Conservation (phyloP, 1,284 basidiomycete genomes). For the Trichosporon coremiiforme region DNA sequence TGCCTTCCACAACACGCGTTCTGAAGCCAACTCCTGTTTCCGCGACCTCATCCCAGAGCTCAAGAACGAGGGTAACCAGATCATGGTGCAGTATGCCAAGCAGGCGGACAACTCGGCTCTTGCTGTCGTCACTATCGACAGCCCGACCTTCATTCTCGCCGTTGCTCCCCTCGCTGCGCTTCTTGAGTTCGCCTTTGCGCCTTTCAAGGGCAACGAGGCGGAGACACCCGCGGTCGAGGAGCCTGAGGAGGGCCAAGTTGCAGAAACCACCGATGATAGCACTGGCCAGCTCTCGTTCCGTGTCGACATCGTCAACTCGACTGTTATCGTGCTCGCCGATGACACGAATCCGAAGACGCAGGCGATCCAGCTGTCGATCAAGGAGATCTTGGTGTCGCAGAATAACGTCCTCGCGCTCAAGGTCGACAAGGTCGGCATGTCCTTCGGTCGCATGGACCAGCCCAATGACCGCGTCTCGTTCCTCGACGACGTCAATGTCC, state of each 20-base stretch:
- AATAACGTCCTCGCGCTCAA: conserved; percentile 86
- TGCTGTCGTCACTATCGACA: conserved; percentile 86
- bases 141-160: conserved; percentile 90
- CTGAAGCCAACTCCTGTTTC: conserved; percentile 75
- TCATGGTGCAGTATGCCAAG: conserved; percentile 88
- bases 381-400: conserved; percentile 86
- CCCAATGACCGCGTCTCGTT: conserved; percentile 77
- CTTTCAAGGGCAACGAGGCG: conserved; percentile 57
- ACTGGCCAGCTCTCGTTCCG: conserved; percentile 63
- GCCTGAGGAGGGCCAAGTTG: conserved; percentile 34
- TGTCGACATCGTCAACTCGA: conserved; percentile 88
- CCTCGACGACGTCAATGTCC: conserved; percentile 89
- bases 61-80: conserved; percentile 81
- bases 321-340: conserved; percentile 84
- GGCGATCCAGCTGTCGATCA: conserved; percentile 82
- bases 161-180: conserved; percentile 90
- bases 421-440: conserved; percentile 87
- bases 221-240: conserved; percentile 35
- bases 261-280: conserved; percentile 32
- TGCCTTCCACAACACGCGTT: conserved; percentile 84
- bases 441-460: conserved; percentile 84
- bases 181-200: conserved; percentile 77
- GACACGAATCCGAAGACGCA: conserved; percentile 79
- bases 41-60: conserved; percentile 94
- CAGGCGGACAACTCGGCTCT: conserved; percentile 66